Percentiles rank a stretch among this genome's conserved stretches.
Evolutionary conservation across 164 flowering plant species (phyloP).

Genomic region (Vitis cinerea): DNA sequence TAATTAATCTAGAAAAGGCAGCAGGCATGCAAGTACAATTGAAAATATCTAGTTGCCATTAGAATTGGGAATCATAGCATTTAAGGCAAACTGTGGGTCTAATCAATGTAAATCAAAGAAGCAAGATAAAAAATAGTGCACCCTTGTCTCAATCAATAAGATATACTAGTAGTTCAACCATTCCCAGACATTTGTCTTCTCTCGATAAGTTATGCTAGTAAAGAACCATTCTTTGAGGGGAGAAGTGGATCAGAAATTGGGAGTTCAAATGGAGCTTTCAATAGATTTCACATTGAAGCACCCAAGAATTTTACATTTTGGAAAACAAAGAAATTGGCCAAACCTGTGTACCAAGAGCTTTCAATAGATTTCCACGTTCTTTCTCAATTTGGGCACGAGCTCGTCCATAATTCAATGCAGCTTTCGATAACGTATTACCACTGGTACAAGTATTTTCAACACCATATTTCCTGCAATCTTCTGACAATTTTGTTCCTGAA

Average conservation of each 20-base stretch:
- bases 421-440: constrained; percentile 74
- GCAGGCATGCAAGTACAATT: background rate
- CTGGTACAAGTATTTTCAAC: constrained; percentile 85
- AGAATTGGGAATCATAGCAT: background rate
- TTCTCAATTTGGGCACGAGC: constrained; percentile 87
- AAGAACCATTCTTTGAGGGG: background rate
- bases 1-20: background rate
- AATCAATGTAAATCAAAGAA: background rate
- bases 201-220: background rate
- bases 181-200: background rate
- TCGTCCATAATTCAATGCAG: constrained; percentile 61
- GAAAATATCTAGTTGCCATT: background rate
- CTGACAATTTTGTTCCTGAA: constrained; percentile 78
- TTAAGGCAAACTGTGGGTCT: background rate
- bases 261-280: background rate
- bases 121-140: background rate
- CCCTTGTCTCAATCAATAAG: background rate
- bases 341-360: constrained; percentile 93
- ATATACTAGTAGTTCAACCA: background rate
- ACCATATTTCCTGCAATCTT: constrained; percentile 89
- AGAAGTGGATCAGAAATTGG: background rate
- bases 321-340: constrained; percentile 9
- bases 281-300: background rate
- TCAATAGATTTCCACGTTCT: constrained; percentile 73
- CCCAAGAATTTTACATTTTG: background rate